phyloP scores from a whole-genome alignment of 2,329 filamentous ascomycete genomes.

The Pseudocercospora vitis region DNA sequence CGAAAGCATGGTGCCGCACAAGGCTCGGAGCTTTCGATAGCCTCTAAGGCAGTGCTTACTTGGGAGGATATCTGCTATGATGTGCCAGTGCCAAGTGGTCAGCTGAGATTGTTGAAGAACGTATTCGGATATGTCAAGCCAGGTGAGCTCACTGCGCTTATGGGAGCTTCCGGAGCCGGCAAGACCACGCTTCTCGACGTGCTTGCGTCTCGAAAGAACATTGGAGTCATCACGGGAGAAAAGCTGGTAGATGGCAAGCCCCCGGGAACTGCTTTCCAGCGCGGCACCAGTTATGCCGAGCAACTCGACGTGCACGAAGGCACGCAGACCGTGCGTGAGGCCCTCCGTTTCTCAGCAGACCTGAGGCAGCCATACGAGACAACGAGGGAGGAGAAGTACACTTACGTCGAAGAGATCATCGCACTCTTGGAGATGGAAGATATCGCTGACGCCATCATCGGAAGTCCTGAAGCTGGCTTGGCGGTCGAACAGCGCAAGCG shows the following conservation, averaged over 20 bases:
- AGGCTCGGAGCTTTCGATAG: slow-evolving; percentile 52
- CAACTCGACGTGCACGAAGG: slow-evolving; percentile 65
- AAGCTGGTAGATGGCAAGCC: slow-evolving; percentile 59
- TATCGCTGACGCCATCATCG: slow-evolving; percentile 66
- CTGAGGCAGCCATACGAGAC: slow-evolving; percentile 62
- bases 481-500: slow-evolving; percentile 68
- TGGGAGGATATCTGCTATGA: slow-evolving; percentile 55
- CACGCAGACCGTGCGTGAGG: slow-evolving; percentile 64
- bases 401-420: slow-evolving; percentile 66
- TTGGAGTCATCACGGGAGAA: slow-evolving; percentile 63
- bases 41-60: slow-evolving; percentile 57
- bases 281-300: slow-evolving; percentile 65
- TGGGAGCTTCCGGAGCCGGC: slow-evolving; percentile 65
- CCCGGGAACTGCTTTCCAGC: slow-evolving; percentile 60
- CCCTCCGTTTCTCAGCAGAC: slow-evolving; percentile 65
- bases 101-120: slow-evolving; percentile 47
- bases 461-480: slow-evolving; percentile 59
- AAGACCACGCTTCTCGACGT: slow-evolving; percentile 85
- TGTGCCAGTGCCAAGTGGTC: slow-evolving; percentile 50
- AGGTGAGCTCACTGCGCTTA: slow-evolving; percentile 52
- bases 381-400: slow-evolving; percentile 61
- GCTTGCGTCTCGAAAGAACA: slow-evolving; percentile 64
- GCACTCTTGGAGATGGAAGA: slow-evolving; percentile 65
- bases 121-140: slow-evolving; percentile 53
- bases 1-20: slow-evolving; percentile 45